Evolutionary conservation across 2,329 filamentous ascomycete genomes (phyloP).

Genomic region (Emericellopsis atlantica): DNA sequence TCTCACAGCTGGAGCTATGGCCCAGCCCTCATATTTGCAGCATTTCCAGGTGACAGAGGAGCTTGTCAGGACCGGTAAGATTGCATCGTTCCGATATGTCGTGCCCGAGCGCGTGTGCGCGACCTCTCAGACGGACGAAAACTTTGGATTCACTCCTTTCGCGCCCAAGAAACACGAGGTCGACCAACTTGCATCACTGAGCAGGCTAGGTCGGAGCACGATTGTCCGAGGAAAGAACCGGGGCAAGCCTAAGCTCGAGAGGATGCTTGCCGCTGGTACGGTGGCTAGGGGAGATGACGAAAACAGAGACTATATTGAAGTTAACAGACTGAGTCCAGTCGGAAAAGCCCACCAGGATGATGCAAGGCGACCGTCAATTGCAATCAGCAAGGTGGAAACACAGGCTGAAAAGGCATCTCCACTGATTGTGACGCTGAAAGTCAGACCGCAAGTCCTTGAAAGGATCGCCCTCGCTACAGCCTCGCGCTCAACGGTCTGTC

Average conservation of each 20-base stretch:
- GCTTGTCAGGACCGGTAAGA: slow-evolving; percentile 20
- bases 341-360: too few relatives aligned
- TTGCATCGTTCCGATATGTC: slow-evolving; percentile 21
- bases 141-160: not conserved
- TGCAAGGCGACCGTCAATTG: too few relatives aligned
- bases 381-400: too few relatives aligned
- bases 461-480: too few relatives aligned
- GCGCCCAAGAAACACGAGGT: not conserved
- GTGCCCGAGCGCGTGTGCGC: slow-evolving; percentile 1
- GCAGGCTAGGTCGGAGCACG: slow-evolving; percentile 12
- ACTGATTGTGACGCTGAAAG: too few relatives aligned
- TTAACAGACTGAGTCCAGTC: not conserved
- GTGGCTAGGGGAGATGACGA: not conserved
- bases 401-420: too few relatives aligned
- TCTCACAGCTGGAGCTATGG: slow-evolving; percentile 14
- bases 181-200: slow-evolving; percentile 7
- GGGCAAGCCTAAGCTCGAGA: not conserved
- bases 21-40: slow-evolving; percentile 17
- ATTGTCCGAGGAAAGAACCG: slow-evolving; percentile 7
- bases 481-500: too few relatives aligned
- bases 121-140: too few relatives aligned
- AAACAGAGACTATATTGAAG: not conserved
- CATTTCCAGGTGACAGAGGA: slow-evolving; percentile 22
- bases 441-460: too few relatives aligned
- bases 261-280: not conserved